phyloP scores from a whole-genome alignment of 768 basidiomycete species.

The Boletus rufocinnamomeus region DNA sequence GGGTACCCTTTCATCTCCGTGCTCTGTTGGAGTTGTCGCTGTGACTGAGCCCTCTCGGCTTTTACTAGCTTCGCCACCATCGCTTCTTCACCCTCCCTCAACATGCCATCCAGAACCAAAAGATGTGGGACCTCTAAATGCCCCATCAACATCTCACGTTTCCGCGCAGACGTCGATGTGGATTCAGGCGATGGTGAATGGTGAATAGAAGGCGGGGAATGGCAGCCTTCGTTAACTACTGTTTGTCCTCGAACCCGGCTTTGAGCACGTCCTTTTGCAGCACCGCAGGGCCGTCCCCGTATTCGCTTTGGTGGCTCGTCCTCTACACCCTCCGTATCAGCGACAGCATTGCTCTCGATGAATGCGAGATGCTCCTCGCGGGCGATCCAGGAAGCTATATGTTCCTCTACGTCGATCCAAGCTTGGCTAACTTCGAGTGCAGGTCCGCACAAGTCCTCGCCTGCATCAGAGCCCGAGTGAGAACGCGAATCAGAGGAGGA shows the following conservation, averaged over 20 bases:
- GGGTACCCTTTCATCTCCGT: constrained; percentile 7
- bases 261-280: constrained; percentile 6
- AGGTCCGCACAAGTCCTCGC: constrained; percentile 18
- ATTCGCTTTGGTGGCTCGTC: constrained; percentile 11
- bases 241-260: neutral
- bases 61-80: constrained; percentile 1
- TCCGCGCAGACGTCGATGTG: neutral
- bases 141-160: constrained; percentile 31
- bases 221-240: neutral
- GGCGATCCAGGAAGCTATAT: constrained; percentile 30
- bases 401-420: constrained; percentile 38
- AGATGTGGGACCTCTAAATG: constrained; percentile 35
- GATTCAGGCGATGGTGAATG: neutral
- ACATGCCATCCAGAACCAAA: constrained; percentile 37
- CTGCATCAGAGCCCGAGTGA: constrained; percentile 2
- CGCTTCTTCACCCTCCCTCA: constrained; percentile 35
- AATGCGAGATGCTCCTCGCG: constrained; percentile 14
- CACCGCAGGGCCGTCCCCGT: constrained; percentile 10
- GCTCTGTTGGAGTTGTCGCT: neutral
- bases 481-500: constrained; percentile 32
- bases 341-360: neutral
- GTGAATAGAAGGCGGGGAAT: neutral
- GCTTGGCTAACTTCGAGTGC: constrained; percentile 40
- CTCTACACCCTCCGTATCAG: neutral
- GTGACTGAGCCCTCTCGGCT: constrained; percentile 15